Evolutionary conservation across 352 stramenopile genomes (phyloP), one percentile per base, ranked within the genome.

Genomic region (Phytophthora brassicae): DNA sequence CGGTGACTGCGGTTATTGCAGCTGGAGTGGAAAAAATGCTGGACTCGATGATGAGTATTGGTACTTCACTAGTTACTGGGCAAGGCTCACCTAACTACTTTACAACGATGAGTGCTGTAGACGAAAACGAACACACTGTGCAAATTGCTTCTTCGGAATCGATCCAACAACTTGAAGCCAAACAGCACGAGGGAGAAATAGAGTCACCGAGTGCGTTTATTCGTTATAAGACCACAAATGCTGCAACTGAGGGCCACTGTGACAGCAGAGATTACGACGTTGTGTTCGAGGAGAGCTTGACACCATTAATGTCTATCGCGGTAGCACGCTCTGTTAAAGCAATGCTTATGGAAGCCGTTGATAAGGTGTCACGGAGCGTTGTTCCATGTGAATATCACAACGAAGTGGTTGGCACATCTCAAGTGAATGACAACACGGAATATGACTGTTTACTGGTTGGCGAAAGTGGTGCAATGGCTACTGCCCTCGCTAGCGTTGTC

Each of bases 1-100:
- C 61, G 2, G 56, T 77, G 35, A 74, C 68, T 42, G 56, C 48
- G 12, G 60, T 74, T 16, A 69, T 77, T 60, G 69, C 61, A 20
- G 56, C 56, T 6, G 61, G 60, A 14, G 69, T 77, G 4, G 60
- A 67, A 16, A 66, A 56, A 35, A 57, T 74, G 9, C 39, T 74
- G 17, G 39, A 29, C 3, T 64, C 66, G 1, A 55, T 70, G 36
- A 23, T 48, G 0, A 61, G 16, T 36, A 22, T 55, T 35, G 43
- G 64, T 38, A 35, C 33, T 45, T 55, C 52, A 7, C 54, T 72
- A 43, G 52, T 36, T 20, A 23, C 56, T 29, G 49, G 49, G 6
- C 49, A 68, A 31, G 50, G 60, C 16, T 9, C 28, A 33, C 16
- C 6, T 33, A 41, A 26, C 29, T 23, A 13, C 13, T 28, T 31